Evolutionary conservation across 148 eudicot genomes (phyloP).

Genomic region (Fagopyrum homotropicum): DNA sequence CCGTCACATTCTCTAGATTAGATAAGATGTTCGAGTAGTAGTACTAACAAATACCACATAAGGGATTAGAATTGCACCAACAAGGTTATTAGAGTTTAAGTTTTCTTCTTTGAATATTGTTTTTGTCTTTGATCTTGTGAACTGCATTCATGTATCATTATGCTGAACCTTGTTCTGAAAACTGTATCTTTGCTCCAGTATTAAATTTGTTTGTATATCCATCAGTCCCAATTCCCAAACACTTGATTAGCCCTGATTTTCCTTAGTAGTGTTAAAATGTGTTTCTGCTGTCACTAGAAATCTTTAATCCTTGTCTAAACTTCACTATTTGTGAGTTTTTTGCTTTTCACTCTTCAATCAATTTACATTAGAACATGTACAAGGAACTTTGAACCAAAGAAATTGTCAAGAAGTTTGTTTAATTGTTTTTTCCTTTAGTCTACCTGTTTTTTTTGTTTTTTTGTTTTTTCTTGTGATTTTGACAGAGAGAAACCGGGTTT

Average conservation of each 20-base stretch:
- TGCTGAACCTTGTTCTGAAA: neutral
- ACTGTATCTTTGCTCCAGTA: neutral
- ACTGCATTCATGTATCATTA: neutral
- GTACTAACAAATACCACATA: neutral
- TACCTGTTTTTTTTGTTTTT: no score
- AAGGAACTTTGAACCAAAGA: neutral
- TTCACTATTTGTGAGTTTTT: neutral
- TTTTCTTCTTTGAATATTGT: neutral
- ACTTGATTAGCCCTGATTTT: neutral
- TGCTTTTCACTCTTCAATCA: neutral
- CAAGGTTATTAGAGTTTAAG: neutral
- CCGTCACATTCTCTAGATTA: neutral
- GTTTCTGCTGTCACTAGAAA: neutral
- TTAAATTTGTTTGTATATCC: neutral
- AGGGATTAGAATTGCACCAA: neutral
- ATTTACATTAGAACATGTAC: neutral
- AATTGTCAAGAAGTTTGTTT: neutral
- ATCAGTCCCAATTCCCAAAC: neutral
- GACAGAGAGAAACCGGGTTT: neutral
- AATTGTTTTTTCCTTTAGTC: neutral
- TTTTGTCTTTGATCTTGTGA: neutral
- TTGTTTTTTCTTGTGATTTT: neutral
- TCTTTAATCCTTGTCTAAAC: neutral
- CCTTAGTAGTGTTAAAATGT: neutral
- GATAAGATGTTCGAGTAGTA: neutral